Conservation (phyloP, 2,329 filamentous ascomycete genomes). For the Decorospora gaudefroyi region DNA sequence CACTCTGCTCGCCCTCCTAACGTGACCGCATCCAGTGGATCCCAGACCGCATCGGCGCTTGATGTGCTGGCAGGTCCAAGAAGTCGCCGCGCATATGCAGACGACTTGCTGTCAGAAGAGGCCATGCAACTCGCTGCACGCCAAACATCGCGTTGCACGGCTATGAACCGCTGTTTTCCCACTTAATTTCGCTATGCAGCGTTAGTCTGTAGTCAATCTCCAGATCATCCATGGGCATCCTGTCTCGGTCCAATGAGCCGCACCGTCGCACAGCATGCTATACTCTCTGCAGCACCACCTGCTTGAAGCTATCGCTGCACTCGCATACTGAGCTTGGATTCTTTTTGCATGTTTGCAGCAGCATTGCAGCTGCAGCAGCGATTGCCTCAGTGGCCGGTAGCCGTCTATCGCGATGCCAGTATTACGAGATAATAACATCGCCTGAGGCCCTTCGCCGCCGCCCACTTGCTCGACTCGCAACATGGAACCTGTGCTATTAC, state of each 20-base stretch:
- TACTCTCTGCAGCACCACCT: slow-evolving; percentile 27
- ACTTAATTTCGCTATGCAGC: slow-evolving; percentile 36
- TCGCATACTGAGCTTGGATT: slow-evolving; percentile 16
- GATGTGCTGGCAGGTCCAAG: slow-evolving; percentile 19
- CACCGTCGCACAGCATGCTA: slow-evolving; percentile 20
- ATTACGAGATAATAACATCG: slow-evolving; percentile 21
- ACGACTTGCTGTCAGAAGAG: slow-evolving; percentile 33
- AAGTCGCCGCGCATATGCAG: slow-evolving; percentile 36
- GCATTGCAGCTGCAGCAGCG: slow-evolving; percentile 13
- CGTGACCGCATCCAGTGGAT: slow-evolving; percentile 31
- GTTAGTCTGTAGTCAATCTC: slow-evolving; percentile 21
- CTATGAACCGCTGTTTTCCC: slow-evolving; percentile 36
- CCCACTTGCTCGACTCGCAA: slow-evolving; percentile 1
- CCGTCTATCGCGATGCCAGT: neutral
- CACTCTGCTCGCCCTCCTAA: slow-evolving; percentile 21
- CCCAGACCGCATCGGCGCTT: slow-evolving; percentile 11
- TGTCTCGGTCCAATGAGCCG: slow-evolving; percentile 27
- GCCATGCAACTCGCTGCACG: slow-evolving; percentile 28
- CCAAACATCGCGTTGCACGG: slow-evolving; percentile 35
- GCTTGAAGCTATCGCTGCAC: slow-evolving; percentile 27
- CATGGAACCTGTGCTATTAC: slow-evolving; percentile 2
- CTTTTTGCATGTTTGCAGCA: slow-evolving; percentile 21
- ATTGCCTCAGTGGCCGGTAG: slow-evolving; percentile 4
- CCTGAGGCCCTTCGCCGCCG: neutral
- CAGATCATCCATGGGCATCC: slow-evolving; percentile 15